Conservation (phyloP, 2,329 filamentous ascomycete species). For the Alternaria triticimaculans region DNA sequence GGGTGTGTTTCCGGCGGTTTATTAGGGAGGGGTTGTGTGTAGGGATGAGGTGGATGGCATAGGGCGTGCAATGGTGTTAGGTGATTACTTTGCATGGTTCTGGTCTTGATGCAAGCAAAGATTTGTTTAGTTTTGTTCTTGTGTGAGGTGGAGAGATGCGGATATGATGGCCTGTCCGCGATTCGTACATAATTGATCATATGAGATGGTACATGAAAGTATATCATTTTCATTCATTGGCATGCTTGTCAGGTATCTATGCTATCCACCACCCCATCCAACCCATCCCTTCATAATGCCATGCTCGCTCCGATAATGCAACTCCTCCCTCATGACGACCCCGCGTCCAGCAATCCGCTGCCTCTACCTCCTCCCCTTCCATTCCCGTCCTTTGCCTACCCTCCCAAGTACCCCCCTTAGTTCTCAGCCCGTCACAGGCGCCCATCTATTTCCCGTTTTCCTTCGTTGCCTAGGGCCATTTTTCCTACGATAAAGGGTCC, state of each 20-base stretch:
- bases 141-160: no score
- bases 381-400: background rate
- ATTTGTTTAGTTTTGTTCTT: no score
- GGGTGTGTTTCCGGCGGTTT: constrained; percentile 42
- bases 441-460: no score
- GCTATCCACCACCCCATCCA: background rate
- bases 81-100: no score
- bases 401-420: background rate
- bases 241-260: background rate
- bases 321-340: background rate
- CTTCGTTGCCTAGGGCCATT: no score
- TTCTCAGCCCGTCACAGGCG: background rate
- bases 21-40: no score
- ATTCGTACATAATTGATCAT: no score
- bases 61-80: no score
- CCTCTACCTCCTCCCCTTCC: background rate
- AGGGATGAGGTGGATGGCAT: no score
- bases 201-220: background rate
- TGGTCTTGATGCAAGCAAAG: no score
- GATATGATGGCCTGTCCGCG: no score
- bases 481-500: no score
- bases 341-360: background rate
- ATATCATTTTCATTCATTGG: background rate
- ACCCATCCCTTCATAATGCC: background rate
- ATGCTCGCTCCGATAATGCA: background rate